A percentile compares a stretch with the other conserved stretches of the same genome.
Conservation (phyloP, 2,329 filamentous ascomycete genomes). For the Fusarium subtropicale region DNA sequence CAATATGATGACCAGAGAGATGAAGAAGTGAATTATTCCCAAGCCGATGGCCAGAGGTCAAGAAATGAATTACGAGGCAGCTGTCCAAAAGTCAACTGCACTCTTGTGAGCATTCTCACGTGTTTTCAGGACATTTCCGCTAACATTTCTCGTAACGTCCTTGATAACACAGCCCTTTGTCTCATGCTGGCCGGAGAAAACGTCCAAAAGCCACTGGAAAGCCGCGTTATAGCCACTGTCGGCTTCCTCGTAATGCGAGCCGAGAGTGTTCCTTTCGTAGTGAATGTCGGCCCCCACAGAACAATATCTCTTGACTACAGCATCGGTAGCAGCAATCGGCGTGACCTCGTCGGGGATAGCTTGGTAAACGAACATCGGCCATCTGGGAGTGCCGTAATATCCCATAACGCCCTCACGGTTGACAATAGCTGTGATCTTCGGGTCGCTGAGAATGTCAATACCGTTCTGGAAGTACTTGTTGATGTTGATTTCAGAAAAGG, state of each 20-base stretch:
- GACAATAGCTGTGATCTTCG: slow-evolving; percentile 9
- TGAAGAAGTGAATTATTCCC: no score
- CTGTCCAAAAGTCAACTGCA: slow-evolving; percentile 34
- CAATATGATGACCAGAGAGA: no score
- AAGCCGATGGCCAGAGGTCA: not conserved
- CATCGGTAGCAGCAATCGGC: slow-evolving; percentile 29
- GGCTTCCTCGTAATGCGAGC: slow-evolving; percentile 24
- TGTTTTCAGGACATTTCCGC: not conserved
- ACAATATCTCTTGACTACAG: slow-evolving; percentile 34
- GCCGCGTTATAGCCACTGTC: not conserved
- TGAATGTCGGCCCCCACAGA: slow-evolving; percentile 34
- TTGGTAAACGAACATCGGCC: slow-evolving; percentile 41
- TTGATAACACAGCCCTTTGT: slow-evolving; percentile 33
- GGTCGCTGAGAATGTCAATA: not conserved
- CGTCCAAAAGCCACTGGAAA: slow-evolving; percentile 23
- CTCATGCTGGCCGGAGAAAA: slow-evolving; percentile 5
- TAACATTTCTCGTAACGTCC: slow-evolving; percentile 35
- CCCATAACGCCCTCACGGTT: slow-evolving; percentile 41
- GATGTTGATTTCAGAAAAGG: slow-evolving; percentile 24
- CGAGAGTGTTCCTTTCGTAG: slow-evolving; percentile 38
- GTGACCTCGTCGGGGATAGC: slow-evolving; percentile 37
- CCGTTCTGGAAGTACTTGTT: slow-evolving; percentile 36
- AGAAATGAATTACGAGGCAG: not conserved
- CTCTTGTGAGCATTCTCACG: slow-evolving; percentile 5
- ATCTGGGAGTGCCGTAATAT: slow-evolving; percentile 38